Evolutionary conservation across 345 rosid genomes (phyloP), one percentile per base, ranked within the genome.

Genomic region (Punica granatum): DNA sequence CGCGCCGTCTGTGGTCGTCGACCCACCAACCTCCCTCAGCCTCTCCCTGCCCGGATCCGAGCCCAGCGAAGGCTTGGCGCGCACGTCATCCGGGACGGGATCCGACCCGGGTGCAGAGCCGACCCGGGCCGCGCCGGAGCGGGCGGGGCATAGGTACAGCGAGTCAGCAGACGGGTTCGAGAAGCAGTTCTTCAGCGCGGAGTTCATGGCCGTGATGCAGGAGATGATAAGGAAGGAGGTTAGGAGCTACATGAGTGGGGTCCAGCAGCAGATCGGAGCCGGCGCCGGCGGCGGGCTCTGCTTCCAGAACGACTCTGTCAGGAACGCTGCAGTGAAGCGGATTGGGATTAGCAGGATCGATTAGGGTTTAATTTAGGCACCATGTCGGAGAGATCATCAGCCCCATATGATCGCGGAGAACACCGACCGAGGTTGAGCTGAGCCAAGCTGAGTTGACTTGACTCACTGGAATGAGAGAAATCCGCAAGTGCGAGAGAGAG

Each of bases 171-270:
- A 64, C 12, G 81, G 75, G 26, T 26, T 16, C 19, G 89, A 82
- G 76, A 77, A 73, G 32, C 90, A 87, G 78, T 82, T 87, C 61
- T 85, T 87, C 74, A 87, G 67, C 41, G 53, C 79, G 1, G 90
- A 87, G 79, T 85, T 89, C 68, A 76, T 87, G 78, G 74, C 79
- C 14, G 79, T 84, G 70, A 76, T 89, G 88, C 92, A 87, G 68
- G 90, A 87, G 60, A 87, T 87, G 96, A 77, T 87, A 43, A 76
- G 84, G 74, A 76, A 80, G 70, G 96, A 89, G 67, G 96, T 89
- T 67, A 76, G 89, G 74, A 80, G 62, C 56, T 87, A 89, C 78
- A 85, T 87, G 90, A 74, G 84, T 0, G 89, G 90, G 54, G 66
- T 80, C 44, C 85, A 85, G 66, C 83, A 76, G 69, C 61, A 56